Evolutionary conservation across 208 protist genomes (phyloP).

Genomic region (Leishmania turanica): DNA sequence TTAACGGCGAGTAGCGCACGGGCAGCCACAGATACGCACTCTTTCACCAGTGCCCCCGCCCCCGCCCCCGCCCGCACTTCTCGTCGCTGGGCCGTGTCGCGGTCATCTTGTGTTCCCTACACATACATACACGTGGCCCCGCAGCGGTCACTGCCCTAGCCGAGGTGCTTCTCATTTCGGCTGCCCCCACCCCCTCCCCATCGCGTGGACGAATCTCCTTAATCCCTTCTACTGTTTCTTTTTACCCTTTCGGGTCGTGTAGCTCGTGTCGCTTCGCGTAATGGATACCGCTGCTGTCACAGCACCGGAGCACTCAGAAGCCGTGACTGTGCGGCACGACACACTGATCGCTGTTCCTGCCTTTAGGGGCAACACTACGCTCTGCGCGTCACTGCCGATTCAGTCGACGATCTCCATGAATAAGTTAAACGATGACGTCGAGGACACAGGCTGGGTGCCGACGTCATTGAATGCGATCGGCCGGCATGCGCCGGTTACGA

Average conservation of each 20-base stretch:
- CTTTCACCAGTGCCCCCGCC: not conserved
- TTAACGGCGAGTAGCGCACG: not conserved
- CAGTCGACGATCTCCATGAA: slow-evolving; percentile 11
- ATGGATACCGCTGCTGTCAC: not conserved
- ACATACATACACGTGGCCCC: not conserved
- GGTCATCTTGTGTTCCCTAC: not conserved
- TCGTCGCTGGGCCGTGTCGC: not conserved
- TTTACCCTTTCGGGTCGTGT: not conserved
- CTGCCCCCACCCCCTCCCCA: not conserved
- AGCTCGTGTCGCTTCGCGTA: not conserved
- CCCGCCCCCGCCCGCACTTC: not conserved
- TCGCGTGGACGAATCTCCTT: not conserved
- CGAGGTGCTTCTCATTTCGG: not conserved
- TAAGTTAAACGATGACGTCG: not conserved
- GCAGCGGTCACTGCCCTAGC: not conserved
- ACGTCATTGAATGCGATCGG: slow-evolving; percentile 45
- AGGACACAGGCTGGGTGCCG: not conserved
- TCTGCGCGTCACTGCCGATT: not conserved
- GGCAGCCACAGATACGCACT: not conserved
- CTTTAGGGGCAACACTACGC: not conserved
- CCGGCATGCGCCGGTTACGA: slow-evolving; percentile 35
- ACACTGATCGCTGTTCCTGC: not conserved
- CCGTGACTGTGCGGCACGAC: not conserved
- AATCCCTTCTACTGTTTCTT: not conserved
- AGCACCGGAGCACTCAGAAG: not conserved